Base-by-base conservation (phyloP, 441 rosid species). In the Gossypium schwendimanii region DNA sequence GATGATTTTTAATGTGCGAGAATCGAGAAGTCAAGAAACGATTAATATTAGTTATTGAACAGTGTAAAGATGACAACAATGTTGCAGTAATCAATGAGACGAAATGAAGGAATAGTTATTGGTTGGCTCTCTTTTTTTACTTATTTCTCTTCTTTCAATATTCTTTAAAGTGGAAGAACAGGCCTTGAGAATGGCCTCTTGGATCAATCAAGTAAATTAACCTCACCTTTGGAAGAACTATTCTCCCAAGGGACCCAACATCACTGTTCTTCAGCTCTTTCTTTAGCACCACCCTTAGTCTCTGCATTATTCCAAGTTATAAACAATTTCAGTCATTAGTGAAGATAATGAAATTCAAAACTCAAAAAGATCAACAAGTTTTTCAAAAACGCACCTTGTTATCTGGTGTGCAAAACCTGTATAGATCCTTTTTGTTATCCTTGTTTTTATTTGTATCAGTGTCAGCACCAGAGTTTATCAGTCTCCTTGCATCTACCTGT, bases 211-310 rank as follows among this genome's bases (percentile, higher is more conserved):
- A 61, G 14, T 44, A 70, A 74, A 75, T 54, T 20, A 54, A 18
- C 26, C 78, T 79, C 55, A 89, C 97, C 97, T 88, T 91, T 81
- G 90, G 94, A 73, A 91, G 83, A 57, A 89, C 83, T 36, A 89
- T 88, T 78, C 94, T 88, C 20, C 94, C 89, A 20, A 87, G 86
- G 69, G 85, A 64, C 28, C 89, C 90, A 70, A 91, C 93, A 79
- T 91, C 97, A 76, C 94, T 91, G 64, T 81, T 83, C 84, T 79
- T 88, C 78, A 91, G 69, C 50, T 78, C 81, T 74, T 88, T 89
- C 69, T 20, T 85, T 73, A 87, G 72, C 75, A 89, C 47, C 76
- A 82, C 72, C 66, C 86, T 88, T 58, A 89, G 80, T 62, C 75
- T 84, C 94, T 91, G 83, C 82, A 76, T 54, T 26, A 77, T 54